These are phyloP conservation scores for Emergomyces pasteurianus DNA, from an alignment of 2,329 filamentous ascomycete species.

Conservation along the genomic window DNA sequence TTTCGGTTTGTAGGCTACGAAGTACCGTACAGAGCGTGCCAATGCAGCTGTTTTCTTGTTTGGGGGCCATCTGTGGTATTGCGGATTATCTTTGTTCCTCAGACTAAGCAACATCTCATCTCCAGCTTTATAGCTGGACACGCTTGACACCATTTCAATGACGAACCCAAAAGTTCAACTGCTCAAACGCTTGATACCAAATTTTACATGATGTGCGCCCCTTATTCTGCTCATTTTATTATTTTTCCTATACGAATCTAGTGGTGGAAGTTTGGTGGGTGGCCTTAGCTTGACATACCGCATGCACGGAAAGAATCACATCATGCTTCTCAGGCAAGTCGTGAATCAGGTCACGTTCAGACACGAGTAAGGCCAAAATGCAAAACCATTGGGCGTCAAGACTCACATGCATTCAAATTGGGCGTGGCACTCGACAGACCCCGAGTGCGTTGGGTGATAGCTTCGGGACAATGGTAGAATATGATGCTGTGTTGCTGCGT, in stretches of 20 bases:
- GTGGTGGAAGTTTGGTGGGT: neutral
- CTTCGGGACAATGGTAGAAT: neutral
- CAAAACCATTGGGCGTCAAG: neutral
- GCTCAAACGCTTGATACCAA: neutral
- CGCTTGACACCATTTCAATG: neutral
- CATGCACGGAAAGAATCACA: neutral
- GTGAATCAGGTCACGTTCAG: neutral
- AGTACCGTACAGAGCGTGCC: no score
- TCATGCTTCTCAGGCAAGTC: neutral
- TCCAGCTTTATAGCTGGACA: no score
- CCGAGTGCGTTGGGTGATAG: neutral
- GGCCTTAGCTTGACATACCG: neutral
- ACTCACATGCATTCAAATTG: neutral
- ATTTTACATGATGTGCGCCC: neutral
- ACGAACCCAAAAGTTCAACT: neutral
- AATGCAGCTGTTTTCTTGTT: no score
- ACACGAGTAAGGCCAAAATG: neutral
- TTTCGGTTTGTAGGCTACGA: no score
- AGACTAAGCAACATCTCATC: no score
- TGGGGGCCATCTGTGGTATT: no score
- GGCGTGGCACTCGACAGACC: neutral
- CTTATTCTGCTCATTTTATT: neutral
- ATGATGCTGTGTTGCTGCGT: neutral
- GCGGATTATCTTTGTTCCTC: neutral
- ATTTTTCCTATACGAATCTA: neutral